phyloP scores from a whole-genome alignment of 1,284 basidiomycete genomes.

The Ceratobasidium sp. region DNA sequence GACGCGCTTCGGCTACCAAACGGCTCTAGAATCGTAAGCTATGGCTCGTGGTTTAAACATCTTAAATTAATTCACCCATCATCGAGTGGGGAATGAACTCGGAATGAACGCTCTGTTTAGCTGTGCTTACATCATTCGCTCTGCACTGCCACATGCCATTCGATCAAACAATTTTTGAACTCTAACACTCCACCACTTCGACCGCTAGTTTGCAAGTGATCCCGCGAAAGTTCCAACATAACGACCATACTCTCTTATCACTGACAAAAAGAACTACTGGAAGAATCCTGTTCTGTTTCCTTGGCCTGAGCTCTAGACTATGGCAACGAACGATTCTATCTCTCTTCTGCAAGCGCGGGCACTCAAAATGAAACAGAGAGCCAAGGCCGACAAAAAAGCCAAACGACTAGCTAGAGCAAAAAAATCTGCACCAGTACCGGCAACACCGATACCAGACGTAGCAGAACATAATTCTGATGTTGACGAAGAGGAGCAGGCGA shows the following conservation, averaged over 20 bases:
- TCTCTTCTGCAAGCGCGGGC: slow-evolving; percentile 35
- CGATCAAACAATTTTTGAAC: background rate
- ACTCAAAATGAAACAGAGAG: slow-evolving; percentile 41
- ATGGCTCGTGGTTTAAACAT: too few relatives aligned
- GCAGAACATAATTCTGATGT: background rate
- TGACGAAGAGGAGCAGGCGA: background rate
- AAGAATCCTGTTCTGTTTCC: background rate
- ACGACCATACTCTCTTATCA: too few relatives aligned
- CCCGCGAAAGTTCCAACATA: too few relatives aligned
- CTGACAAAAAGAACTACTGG: too few relatives aligned
- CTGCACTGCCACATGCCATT: background rate
- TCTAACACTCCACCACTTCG: too few relatives aligned
- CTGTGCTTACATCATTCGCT: background rate
- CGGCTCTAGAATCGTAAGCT: too few relatives aligned
- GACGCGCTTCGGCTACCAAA: too few relatives aligned
- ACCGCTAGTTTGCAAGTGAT: too few relatives aligned
- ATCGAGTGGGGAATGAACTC: too few relatives aligned
- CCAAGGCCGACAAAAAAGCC: slow-evolving; percentile 29
- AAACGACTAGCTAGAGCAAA: slow-evolving; percentile 9
- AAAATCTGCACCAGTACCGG: background rate
- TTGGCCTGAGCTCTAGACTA: background rate
- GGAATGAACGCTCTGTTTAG: too few relatives aligned
- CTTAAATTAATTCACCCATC: too few relatives aligned
- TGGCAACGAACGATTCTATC: background rate
- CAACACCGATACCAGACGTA: background rate